Base-by-base conservation (phyloP, 225 moss, liverwort and hornwort genomes). In the Sphagnum tenellum region DNA sequence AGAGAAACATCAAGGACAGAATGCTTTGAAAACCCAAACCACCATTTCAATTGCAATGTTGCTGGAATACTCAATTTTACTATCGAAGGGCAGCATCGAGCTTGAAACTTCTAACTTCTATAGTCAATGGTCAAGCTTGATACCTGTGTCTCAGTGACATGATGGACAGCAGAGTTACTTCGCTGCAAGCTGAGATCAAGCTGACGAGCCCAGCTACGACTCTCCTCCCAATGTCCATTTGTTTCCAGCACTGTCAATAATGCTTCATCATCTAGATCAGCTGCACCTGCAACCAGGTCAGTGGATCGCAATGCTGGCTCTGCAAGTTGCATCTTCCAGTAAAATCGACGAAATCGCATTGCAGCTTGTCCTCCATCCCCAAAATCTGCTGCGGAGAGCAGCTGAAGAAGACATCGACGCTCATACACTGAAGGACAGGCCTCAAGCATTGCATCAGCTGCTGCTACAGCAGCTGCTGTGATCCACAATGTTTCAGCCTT, bases 311-410 rank as follows among this genome's bases (percentile, higher is more conserved):
- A 73, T 58, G 88, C 85, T 67, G 96, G 96, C 72, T 92, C 92
- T 66, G 92, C 92, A 63, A 98, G 74, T 77, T 92, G 90, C 80
- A 98, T 82, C 75, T 98, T 98, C 96, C 90, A 98, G 59, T 90
- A 98, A 69, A 89, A 72, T 66, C 86, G 86, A 44, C 96, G 86
- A 65, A 74, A 98, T 55, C 79, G 77, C 81, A 98, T 76, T 64
- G 93, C 93, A 54, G 96, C 96, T 60, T 77, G 61, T 6, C 96
- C 96, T 82, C 93, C 93, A 77, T 98, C 96, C 63, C 89, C 96
- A 78, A 98, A 98, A 74, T 98, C 96, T 68, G 92, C 90, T 60
- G 83, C 89, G 12, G 93, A 87, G 52, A 98, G 79, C 9, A 93
- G 72, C 78, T 98, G 93, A 62, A 93, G 75, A 61, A 98, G 89